A percentile compares a stretch with the other conserved stretches of the same genome.
phyloP scores from a whole-genome alignment of 352 stramenopile genomes.

The Elongisporangium anandrum region DNA sequence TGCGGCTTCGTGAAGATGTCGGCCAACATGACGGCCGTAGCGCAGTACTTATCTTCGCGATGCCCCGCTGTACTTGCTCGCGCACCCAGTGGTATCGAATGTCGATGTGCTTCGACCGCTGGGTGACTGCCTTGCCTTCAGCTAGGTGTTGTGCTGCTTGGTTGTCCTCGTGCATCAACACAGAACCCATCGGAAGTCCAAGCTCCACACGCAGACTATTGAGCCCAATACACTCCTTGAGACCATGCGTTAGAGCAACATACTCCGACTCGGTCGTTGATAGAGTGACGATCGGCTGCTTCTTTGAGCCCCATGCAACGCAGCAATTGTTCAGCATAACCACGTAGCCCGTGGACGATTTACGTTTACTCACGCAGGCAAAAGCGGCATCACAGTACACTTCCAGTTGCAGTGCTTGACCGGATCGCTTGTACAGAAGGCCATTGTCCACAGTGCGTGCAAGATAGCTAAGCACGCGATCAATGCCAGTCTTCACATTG shows the following conservation, averaged over 20 bases:
- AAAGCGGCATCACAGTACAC: conserved; percentile 9
- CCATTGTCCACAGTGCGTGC: neutral
- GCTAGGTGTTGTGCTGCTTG: conserved; percentile 9
- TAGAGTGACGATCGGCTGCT: conserved; percentile 11
- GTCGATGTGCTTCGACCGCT: conserved; percentile 4
- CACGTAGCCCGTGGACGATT: conserved; percentile 3
- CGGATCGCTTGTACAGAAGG: neutral
- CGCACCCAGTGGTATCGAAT: conserved; percentile 7
- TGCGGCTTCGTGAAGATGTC: conserved; percentile 15
- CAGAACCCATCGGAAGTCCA: neutral
- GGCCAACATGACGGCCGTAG: conserved; percentile 8
- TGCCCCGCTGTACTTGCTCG: conserved; percentile 5
- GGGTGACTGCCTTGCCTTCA: conserved; percentile 5
- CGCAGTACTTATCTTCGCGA: conserved; percentile 11
- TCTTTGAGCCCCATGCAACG: conserved; percentile 8
- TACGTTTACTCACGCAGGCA: conserved; percentile 1
- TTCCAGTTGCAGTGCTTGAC: neutral
- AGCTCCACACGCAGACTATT: conserved; percentile 5
- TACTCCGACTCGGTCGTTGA: conserved; percentile 11
- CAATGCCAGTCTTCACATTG: conserved; percentile 2
- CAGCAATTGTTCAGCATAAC: conserved; percentile 5
- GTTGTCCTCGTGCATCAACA: conserved; percentile 9
- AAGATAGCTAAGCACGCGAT: conserved; percentile 4
- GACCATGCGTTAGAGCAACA: conserved; percentile 2
- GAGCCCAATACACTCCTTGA: conserved; percentile 15